A percentile compares a stretch with the other conserved stretches of the same genome.
Evolutionary conservation across 2,329 filamentous ascomycete genomes (phyloP).

Genomic region (Colletotrichum coccodes): DNA sequence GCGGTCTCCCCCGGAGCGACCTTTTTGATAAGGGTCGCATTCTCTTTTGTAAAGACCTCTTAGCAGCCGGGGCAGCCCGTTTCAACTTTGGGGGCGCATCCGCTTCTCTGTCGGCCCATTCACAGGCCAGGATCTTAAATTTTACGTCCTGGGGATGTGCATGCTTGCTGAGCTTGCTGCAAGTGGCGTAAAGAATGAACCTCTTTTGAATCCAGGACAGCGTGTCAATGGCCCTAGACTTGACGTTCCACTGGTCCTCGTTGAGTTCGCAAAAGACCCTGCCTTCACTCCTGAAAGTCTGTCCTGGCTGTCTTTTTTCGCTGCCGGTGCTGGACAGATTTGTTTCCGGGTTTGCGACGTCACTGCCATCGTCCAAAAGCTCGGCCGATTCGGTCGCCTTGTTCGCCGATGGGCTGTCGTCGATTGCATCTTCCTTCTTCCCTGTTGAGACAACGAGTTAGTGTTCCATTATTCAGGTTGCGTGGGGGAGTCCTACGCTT

Average conservation of each 20-base stretch:
- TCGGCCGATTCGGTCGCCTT: neutral
- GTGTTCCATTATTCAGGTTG: too few species aligned
- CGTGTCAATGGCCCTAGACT: constrained; percentile 46
- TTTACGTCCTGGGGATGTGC: constrained; percentile 47
- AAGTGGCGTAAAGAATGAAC: constrained; percentile 49
- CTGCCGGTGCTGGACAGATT: neutral
- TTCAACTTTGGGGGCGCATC: neutral
- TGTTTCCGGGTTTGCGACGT: neutral
- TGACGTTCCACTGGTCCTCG: constrained; percentile 46
- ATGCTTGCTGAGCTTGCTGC: constrained; percentile 44
- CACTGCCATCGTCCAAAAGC: neutral
- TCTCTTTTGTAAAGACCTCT: constrained; percentile 6
- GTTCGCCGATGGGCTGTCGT: neutral
- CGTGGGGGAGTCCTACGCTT: neutral
- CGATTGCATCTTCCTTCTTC: neutral
- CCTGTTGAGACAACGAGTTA: neutral
- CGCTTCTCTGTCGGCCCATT: constrained; percentile 41
- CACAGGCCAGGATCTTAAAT: constrained; percentile 54
- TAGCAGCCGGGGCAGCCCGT: neutral
- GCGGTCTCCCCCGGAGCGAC: neutral
- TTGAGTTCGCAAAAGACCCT: constrained; percentile 47
- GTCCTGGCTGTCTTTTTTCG: neutral
- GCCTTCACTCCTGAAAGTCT: constrained; percentile 39
- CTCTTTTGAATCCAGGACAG: constrained; percentile 49
- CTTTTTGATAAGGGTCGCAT: neutral